Percentiles rank a stretch among this genome's conserved stretches.
phyloP scores from a whole-genome alignment of 257 asterid species.

The Nemophila menziesii region DNA sequence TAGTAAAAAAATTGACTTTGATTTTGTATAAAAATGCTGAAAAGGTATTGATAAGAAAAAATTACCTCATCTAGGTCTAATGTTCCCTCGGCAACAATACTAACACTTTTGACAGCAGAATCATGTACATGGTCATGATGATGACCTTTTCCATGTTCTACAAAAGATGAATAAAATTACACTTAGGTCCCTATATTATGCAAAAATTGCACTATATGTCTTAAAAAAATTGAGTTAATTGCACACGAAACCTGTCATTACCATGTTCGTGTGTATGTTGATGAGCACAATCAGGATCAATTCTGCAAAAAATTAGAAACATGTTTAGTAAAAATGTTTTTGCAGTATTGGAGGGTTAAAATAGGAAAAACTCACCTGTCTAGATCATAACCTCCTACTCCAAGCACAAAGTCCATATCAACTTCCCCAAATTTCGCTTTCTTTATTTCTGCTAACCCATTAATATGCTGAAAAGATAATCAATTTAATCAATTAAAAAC shows the following conservation, averaged over 20 bases:
- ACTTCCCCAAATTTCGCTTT: conserved; percentile 63
- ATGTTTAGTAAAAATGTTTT: neutral
- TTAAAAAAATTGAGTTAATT: too few species aligned
- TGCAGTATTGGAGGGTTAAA: neutral
- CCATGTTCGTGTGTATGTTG: conserved; percentile 65
- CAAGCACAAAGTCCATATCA: conserved; percentile 91
- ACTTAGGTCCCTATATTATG: too few species aligned
- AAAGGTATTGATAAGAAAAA: conserved; percentile 4
- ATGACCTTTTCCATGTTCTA: conserved; percentile 61
- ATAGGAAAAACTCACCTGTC: conserved; percentile 44
- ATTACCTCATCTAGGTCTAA: conserved; percentile 85
- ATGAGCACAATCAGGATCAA: conserved; percentile 65
- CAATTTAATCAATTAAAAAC: neutral
- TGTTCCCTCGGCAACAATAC: conserved; percentile 85
- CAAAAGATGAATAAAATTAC: conserved; percentile 5
- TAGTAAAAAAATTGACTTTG: neutral
- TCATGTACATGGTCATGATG: conserved; percentile 69
- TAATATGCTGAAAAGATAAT: conserved; percentile 48
- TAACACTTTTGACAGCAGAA: conserved; percentile 83
- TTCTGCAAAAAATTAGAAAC: conserved; percentile 37
- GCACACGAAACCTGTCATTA: conserved; percentile 12
- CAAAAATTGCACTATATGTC: too few species aligned
- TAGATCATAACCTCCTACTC: conserved; percentile 96
- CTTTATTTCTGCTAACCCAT: conserved; percentile 78
- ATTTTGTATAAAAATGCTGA: neutral